Percentiles rank a stretch among this genome's conserved stretches.
phyloP scores from a whole-genome alignment of 2,329 filamentous ascomycete species.

The Phialophora expanda region DNA sequence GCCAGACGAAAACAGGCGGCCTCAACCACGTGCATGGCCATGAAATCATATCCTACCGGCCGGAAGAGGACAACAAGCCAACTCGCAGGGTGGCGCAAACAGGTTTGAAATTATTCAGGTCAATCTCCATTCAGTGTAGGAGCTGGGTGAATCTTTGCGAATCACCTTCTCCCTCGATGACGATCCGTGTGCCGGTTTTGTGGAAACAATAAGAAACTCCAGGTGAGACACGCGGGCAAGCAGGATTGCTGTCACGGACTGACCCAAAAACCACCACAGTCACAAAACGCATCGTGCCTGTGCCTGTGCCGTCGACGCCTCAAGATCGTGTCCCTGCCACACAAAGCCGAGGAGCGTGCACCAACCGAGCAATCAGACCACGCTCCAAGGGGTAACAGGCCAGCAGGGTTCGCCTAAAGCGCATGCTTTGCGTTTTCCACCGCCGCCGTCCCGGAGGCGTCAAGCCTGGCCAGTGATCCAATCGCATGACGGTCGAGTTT shows the following conservation, averaged over 20 bases:
- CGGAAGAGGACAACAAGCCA: conserved; percentile 4
- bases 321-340: conserved; percentile 23
- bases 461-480: conserved; percentile 23
- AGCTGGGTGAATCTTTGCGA: conserved; percentile 29
- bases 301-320: conserved; percentile 1
- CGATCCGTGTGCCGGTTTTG: conserved; percentile 21
- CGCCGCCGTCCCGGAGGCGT: conserved; percentile 12
- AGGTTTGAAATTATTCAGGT: conserved; percentile 13
- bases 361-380: conserved; percentile 1
- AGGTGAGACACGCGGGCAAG: conserved; percentile 30
- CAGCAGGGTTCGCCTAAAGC: conserved; percentile 23
- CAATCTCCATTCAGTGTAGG: conserved; percentile 12
- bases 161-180: conserved; percentile 21
- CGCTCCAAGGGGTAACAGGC: conserved; percentile 15
- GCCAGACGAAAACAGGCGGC: conserved; percentile 16
- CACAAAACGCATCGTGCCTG: conserved; percentile 9
- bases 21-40: conserved; percentile 21
- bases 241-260: conserved; percentile 6
- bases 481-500: conserved; percentile 21
- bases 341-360: conserved; percentile 1
- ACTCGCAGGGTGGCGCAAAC: conserved; percentile 3
- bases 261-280: conserved; percentile 9
- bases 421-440: conserved; percentile 8
- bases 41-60: background rate
- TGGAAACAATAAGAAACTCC: conserved; percentile 29